Percentiles rank a stretch among this genome's conserved stretches.
phyloP scores from a whole-genome alignment of 176 grass and related monocot genomes.

The Carex littledalei region DNA sequence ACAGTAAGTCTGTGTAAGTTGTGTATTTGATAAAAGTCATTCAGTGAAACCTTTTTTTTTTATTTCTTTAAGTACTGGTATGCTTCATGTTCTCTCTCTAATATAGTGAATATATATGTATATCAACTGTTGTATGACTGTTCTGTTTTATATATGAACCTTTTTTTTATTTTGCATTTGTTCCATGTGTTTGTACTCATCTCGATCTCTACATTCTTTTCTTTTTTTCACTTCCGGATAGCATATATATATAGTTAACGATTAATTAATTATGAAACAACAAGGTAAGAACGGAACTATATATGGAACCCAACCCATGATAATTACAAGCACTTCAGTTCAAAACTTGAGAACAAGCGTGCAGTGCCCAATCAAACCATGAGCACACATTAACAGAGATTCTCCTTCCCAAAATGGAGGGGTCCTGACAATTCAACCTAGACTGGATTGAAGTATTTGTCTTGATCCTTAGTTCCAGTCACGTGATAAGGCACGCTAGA shows the following conservation, averaged over 20 bases:
- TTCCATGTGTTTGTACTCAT: not conserved
- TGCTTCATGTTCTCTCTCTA: too few relatives aligned
- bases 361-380: not conserved
- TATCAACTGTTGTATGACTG: too few relatives aligned
- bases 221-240: not conserved
- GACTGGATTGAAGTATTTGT: constrained; percentile 7
- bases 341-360: not conserved
- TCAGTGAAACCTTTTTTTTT: not conserved
- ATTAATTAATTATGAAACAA: not conserved
- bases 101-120: not conserved
- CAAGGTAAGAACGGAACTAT: not conserved
- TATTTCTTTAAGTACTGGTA: too few relatives aligned
- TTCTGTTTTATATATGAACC: too few relatives aligned
- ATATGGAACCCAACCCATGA: not conserved
- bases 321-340: not conserved
- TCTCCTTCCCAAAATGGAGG: constrained; percentile 6
- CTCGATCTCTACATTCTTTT: not conserved
- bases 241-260: not conserved
- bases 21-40: not conserved
- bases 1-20: not conserved
- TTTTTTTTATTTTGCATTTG: not conserved
- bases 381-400: too few relatives aligned
- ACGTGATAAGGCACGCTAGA: constrained; percentile 9
- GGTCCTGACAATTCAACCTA: not conserved
- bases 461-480: constrained; percentile 1